Evolutionary conservation across 2,329 filamentous ascomycete species (phyloP), one percentile per base, ranked within the genome.

Genomic region (Tolypocladium guangdongense): DNA sequence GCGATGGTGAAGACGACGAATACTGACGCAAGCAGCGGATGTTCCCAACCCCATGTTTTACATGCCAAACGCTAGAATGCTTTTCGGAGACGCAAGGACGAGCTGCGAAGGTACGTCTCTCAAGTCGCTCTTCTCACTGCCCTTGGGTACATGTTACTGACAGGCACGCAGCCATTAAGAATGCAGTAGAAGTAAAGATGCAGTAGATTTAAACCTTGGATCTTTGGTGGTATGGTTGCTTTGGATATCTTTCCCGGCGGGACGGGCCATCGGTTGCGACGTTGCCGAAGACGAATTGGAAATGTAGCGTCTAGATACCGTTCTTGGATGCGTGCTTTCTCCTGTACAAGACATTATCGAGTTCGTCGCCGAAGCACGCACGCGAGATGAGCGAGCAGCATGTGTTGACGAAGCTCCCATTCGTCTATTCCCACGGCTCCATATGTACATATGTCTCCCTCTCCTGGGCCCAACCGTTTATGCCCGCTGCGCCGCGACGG

Each of bases 21-120:
- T 33, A 7, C 63, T 64, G 57, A 64, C 55, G 20, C 16, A 2
- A 27, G 38, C 60, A 87, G 87, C 90, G 22, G 90, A 96, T 70
- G 88, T 96, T 11, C 87, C 87, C 12, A 96, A 96, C 65, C 90
- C 90, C 1, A 91, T 96, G 88, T 93, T 95, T 70, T 93, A 85
- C 70, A 92, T 91, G 87, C 86, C 87, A 4, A 86, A 86, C 51
- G 90, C 90, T 2, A 88, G 86, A 72, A 96, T 95, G 90, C 68
- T 96, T 55, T 95, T 96, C 71, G 90, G 90, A 30, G 90, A 96
- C 72, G 90, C 90, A 22, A 92, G 89, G 73, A 79, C 82, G 55
- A 87, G 85, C 55, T 92, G 88, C 64, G 88, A 93, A 74, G 87
- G 84, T 87, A 63, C 67, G 81, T 68, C 12, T 18, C 2, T 8